A percentile compares a stretch with the other conserved stretches of the same genome.
These are phyloP conservation scores for Triadica sebifera DNA, from an alignment of 345 rosid species.

Conservation along the genomic window DNA sequence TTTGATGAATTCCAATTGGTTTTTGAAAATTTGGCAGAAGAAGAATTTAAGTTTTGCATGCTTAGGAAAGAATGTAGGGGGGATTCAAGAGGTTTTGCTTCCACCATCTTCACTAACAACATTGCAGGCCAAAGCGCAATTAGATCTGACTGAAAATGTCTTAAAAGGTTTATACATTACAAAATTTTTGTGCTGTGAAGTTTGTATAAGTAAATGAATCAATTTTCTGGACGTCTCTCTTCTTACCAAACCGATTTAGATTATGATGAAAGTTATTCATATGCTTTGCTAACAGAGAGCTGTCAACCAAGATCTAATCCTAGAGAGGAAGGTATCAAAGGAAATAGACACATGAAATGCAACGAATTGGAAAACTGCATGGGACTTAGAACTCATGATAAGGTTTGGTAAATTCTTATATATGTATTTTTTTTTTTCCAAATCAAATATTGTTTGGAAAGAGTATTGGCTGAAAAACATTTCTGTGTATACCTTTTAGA, in stretches of 20 bases:
- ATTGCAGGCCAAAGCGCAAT: constrained; percentile 26
- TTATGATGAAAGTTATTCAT: constrained; percentile 5
- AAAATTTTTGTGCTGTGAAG: constrained; percentile 10
- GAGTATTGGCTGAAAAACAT: not conserved
- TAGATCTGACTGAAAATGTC: constrained; percentile 22
- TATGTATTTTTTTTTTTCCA: not conserved
- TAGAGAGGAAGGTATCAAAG: constrained; percentile 22
- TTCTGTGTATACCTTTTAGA: not conserved
- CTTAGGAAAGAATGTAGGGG: constrained; percentile 19
- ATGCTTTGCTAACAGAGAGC: constrained; percentile 34
- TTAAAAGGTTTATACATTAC: constrained; percentile 36
- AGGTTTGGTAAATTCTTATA: constrained; percentile 30
- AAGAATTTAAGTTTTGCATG: constrained; percentile 31
- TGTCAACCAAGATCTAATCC: constrained; percentile 28
- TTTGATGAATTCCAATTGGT: constrained; percentile 11
- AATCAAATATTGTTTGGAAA: constrained; percentile 11
- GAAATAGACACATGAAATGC: constrained; percentile 19
- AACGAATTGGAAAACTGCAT: constrained; percentile 18
- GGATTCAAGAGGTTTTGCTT: constrained; percentile 24
- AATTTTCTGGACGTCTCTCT: not conserved
- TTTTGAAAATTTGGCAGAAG: constrained; percentile 40
- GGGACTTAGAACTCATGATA: constrained; percentile 29
- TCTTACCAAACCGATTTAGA: constrained; percentile 1
- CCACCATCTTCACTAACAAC: constrained; percentile 24
- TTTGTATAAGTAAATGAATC: constrained; percentile 2